Evolutionary conservation across 345 rosid species (phyloP).

Genomic region (Citrus mangshanensis): DNA sequence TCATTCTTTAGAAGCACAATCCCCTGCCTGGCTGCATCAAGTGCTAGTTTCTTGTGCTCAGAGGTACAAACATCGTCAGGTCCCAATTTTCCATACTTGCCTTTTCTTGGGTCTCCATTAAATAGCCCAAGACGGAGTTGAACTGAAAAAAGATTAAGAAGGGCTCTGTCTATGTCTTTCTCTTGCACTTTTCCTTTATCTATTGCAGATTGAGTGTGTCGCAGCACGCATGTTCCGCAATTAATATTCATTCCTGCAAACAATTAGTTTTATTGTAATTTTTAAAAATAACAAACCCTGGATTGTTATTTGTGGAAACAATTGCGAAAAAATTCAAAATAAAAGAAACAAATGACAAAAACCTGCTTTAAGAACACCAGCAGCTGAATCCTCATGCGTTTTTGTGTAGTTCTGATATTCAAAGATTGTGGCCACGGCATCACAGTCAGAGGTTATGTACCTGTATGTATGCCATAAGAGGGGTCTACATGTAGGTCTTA

Average conservation of each 20-base stretch:
- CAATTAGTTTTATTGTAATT: not conserved
- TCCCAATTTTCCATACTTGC: conserved; percentile 58
- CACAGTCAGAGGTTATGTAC: conserved; percentile 93
- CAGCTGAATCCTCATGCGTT: conserved; percentile 69
- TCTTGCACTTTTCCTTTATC: conserved; percentile 61
- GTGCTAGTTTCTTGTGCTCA: conserved; percentile 63
- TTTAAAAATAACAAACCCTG: not conserved
- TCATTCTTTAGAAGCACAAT: conserved; percentile 90
- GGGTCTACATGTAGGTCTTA: not conserved
- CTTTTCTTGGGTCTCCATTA: conserved; percentile 72
- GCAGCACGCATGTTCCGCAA: conserved; percentile 69
- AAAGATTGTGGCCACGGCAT: conserved; percentile 84
- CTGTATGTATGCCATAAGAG: conserved; percentile 30
- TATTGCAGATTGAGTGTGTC: conserved; percentile 50
- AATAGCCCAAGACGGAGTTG: conserved; percentile 87
- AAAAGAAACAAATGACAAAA: conserved; percentile 3
- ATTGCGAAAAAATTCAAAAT: not conserved
- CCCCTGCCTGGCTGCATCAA: conserved; percentile 88
- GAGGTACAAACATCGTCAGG: conserved; percentile 59
- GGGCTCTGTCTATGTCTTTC: conserved; percentile 68
- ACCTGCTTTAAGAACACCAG: conserved; percentile 86
- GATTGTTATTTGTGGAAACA: not conserved
- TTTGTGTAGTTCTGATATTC: conserved; percentile 71
- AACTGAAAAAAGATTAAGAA: conserved; percentile 70
- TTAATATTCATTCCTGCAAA: conserved; percentile 74